Conservation (phyloP, 2,329 filamentous ascomycete species). For the Mariannaea elegans region DNA sequence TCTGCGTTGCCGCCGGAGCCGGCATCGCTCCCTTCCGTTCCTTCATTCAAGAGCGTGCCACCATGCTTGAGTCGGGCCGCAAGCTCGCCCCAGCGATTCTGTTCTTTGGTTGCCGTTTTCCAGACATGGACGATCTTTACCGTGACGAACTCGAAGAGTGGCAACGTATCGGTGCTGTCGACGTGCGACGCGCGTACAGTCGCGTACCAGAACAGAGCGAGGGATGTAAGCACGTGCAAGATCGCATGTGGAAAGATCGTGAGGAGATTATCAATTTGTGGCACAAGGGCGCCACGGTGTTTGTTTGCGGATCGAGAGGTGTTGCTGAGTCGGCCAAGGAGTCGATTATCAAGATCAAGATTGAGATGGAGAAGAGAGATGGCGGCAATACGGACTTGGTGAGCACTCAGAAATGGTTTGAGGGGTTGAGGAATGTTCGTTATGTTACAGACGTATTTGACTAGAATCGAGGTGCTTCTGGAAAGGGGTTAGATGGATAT, state of each 20-base stretch:
- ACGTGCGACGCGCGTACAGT: slow-evolving; percentile 64
- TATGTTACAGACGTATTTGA: slow-evolving; percentile 68
- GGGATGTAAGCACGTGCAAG: slow-evolving; percentile 52
- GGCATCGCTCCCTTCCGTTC: slow-evolving; percentile 69
- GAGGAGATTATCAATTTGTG: slow-evolving; percentile 49
- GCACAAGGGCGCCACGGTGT: slow-evolving; percentile 59
- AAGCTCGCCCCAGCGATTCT: slow-evolving; percentile 66
- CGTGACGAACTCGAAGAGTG: slow-evolving; percentile 62
- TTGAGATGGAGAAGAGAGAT: slow-evolving; percentile 39
- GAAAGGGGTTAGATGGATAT: not conserved
- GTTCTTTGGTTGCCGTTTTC: slow-evolving; percentile 68
- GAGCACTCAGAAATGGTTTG: slow-evolving; percentile 54
- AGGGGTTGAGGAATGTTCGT: slow-evolving; percentile 57
- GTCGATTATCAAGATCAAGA: slow-evolving; percentile 46
- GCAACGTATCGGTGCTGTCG: slow-evolving; percentile 59
- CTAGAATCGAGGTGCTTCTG: slow-evolving; percentile 48
- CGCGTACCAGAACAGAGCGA: slow-evolving; percentile 50
- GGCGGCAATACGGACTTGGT: slow-evolving; percentile 39
- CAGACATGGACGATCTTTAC: slow-evolving; percentile 41
- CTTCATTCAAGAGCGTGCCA: slow-evolving; percentile 68
- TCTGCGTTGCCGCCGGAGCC: slow-evolving; percentile 60
- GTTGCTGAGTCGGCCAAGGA: slow-evolving; percentile 49
- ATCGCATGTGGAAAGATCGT: slow-evolving; percentile 51
- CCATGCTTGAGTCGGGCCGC: slow-evolving; percentile 56
- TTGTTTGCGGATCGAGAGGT: slow-evolving; percentile 65